A percentile compares a stretch with the other conserved stretches of the same genome.
These are phyloP conservation scores for Aspergillus pseudonomiae DNA, from an alignment of 2,329 filamentous ascomycete genomes.

Conservation along the genomic window DNA sequence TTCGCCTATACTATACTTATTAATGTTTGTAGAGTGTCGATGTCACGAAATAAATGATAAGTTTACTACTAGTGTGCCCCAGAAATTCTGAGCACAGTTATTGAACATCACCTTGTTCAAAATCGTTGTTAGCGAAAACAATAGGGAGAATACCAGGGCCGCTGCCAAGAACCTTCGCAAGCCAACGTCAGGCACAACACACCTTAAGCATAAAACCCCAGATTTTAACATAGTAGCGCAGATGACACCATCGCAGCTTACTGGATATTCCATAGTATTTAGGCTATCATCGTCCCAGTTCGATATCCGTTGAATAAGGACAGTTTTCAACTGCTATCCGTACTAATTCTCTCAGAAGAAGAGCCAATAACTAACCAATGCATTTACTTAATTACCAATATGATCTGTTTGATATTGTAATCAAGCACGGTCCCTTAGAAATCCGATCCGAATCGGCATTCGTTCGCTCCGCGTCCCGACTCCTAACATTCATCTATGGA, in stretches of 20 bases:
- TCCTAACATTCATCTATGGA: not conserved
- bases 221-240: not conserved
- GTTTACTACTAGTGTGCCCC: not conserved
- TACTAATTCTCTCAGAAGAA: not conserved
- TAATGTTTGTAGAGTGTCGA: not conserved
- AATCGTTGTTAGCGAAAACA: not conserved
- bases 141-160: not conserved
- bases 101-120: not conserved
- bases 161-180: not conserved
- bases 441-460: constrained; percentile 3
- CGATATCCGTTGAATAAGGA: not conserved
- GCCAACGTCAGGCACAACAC: not conserved
- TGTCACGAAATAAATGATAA: not conserved
- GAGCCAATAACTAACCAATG: not conserved
- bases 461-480: constrained; percentile 8
- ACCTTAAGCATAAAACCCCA: not conserved
- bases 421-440: not conserved
- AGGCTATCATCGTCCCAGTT: not conserved
- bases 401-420: not conserved
- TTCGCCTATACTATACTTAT: not conserved
- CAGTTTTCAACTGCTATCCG: not conserved
- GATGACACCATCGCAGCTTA: constrained; percentile 1
- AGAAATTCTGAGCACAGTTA: not conserved
- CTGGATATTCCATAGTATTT: not conserved
- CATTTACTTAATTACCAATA: not conserved